Percentiles rank a stretch among this genome's conserved stretches.
Conservation (phyloP, 1,139 yeast species). For the Trichomonascaceae sp. region DNA sequence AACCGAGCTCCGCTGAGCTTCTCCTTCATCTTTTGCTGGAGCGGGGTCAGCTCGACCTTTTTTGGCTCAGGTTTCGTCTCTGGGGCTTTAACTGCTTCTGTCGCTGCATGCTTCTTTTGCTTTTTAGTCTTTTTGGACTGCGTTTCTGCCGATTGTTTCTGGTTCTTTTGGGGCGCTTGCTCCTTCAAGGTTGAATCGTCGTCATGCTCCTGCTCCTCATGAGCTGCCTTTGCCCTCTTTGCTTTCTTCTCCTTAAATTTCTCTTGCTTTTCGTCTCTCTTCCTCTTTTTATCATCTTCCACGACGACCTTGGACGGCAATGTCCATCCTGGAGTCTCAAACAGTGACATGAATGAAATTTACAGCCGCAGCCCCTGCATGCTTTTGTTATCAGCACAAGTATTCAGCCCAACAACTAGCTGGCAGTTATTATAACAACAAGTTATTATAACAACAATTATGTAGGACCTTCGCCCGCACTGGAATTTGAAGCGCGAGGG, state of each 20-base stretch:
- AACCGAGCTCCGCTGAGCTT: conserved; percentile 90
- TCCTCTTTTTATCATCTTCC: conserved; percentile 15
- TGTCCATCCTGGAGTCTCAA: conserved; percentile 75
- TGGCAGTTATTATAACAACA: too few relatives aligned
- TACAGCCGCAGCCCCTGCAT: too few relatives aligned
- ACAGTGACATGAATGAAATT: conserved; percentile 58
- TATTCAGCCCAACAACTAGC: too few relatives aligned
- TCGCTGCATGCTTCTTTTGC: neutral
- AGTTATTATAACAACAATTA: too few relatives aligned
- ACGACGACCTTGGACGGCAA: conserved; percentile 40
- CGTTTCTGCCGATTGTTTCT: conserved; percentile 4
- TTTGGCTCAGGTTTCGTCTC: conserved; percentile 1
- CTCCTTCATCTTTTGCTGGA: conserved; percentile 92
- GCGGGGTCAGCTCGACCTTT: conserved; percentile 49
- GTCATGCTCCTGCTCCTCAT: neutral
- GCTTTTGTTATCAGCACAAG: too few relatives aligned
- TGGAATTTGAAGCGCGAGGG: too few relatives aligned
- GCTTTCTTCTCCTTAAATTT: conserved; percentile 1
- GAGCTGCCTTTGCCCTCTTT: neutral
- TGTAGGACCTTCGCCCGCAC: too few relatives aligned
- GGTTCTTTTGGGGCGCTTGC: conserved; percentile 4
- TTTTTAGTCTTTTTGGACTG: neutral
- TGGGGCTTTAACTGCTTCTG: conserved; percentile 1
- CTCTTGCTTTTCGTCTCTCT: conserved; percentile 6
- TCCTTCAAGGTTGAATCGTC: neutral